Evolutionary conservation across 495 filamentous ascomycete species (phyloP).

Genomic region (Annulohypoxylon nitens): DNA sequence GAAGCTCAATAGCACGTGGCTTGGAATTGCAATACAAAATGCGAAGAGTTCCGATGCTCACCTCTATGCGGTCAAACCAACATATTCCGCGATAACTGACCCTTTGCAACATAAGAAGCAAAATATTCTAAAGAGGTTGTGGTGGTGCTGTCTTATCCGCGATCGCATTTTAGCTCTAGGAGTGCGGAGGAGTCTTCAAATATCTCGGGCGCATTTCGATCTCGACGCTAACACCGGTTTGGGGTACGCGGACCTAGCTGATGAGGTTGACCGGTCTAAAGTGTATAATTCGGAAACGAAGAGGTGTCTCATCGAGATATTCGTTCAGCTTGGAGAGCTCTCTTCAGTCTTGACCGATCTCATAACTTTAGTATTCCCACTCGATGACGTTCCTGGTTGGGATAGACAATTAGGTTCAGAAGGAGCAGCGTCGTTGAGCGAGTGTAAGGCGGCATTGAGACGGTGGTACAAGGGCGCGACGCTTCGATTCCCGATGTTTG

Average conservation of each 20-base stretch:
- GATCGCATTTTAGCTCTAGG: constrained; percentile 64
- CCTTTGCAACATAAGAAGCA: constrained; percentile 52
- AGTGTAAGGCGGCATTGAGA: constrained; percentile 50
- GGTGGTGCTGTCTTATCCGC: constrained; percentile 66
- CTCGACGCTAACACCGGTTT: constrained; percentile 52
- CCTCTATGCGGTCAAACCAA: constrained; percentile 50
- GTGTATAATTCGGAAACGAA: constrained; percentile 61
- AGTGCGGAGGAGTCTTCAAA: constrained; percentile 61
- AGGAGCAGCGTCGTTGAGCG: constrained; percentile 38
- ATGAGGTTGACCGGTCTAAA: constrained; percentile 59
- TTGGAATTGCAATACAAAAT: constrained; percentile 61
- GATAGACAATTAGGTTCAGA: constrained; percentile 43
- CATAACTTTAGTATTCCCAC: constrained; percentile 57
- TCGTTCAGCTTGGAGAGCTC: constrained; percentile 62
- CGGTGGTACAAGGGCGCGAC: constrained; percentile 51
- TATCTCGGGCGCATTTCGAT: constrained; percentile 58
- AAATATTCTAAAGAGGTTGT: constrained; percentile 58
- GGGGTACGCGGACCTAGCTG: constrained; percentile 56
- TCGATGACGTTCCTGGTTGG: constrained; percentile 53
- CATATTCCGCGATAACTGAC: constrained; percentile 39
- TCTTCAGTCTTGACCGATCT: constrained; percentile 63
- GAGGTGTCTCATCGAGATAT: constrained; percentile 55
- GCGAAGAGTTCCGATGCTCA: constrained; percentile 60
- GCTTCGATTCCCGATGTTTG: constrained; percentile 51
- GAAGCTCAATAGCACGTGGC: constrained; percentile 62